phyloP scores from a whole-genome alignment of 768 basidiomycete species.

The Lactifluus hygrophoroides region DNA sequence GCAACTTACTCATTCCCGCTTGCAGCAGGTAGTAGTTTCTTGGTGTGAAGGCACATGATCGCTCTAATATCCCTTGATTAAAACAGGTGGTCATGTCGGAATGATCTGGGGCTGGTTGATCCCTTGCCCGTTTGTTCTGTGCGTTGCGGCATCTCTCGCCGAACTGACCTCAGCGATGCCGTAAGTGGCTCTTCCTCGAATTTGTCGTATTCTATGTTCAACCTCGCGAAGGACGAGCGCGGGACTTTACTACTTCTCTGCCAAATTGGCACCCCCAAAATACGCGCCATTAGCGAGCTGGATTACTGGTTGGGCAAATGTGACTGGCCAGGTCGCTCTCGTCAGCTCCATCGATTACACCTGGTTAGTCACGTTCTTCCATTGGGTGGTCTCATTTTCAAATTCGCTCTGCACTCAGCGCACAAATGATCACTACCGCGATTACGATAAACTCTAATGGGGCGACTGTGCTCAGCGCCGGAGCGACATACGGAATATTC shows the following conservation, averaged over 20 bases:
- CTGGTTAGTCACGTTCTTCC: slow-evolving; percentile 31
- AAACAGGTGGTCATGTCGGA: slow-evolving; percentile 61
- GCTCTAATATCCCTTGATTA: neutral
- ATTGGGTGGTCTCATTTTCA: neutral
- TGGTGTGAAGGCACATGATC: neutral
- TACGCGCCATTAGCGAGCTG: slow-evolving; percentile 57
- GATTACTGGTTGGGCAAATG: slow-evolving; percentile 67
- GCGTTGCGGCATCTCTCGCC: slow-evolving; percentile 63
- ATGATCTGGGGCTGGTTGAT: slow-evolving; percentile 75
- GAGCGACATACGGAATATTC: slow-evolving; percentile 61
- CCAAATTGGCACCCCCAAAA: slow-evolving; percentile 57
- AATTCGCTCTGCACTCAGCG: slow-evolving; percentile 28
- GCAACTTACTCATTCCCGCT: slow-evolving; percentile 60
- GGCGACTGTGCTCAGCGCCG: slow-evolving; percentile 40
- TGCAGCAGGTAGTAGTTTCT: slow-evolving; percentile 39
- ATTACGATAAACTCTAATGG: slow-evolving; percentile 55
- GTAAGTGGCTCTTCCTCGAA: slow-evolving; percentile 28
- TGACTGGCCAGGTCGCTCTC: slow-evolving; percentile 60
- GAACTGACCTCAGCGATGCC: slow-evolving; percentile 70
- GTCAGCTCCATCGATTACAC: slow-evolving; percentile 73
- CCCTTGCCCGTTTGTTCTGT: slow-evolving; percentile 58
- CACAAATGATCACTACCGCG: slow-evolving; percentile 71
- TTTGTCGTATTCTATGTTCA: neutral
- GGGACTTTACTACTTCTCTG: slow-evolving; percentile 71
- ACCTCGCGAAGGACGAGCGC: slow-evolving; percentile 54